Base-by-base conservation (phyloP, 2,329 filamentous ascomycete species). In the Tolypocladium cylindrosporum region DNA sequence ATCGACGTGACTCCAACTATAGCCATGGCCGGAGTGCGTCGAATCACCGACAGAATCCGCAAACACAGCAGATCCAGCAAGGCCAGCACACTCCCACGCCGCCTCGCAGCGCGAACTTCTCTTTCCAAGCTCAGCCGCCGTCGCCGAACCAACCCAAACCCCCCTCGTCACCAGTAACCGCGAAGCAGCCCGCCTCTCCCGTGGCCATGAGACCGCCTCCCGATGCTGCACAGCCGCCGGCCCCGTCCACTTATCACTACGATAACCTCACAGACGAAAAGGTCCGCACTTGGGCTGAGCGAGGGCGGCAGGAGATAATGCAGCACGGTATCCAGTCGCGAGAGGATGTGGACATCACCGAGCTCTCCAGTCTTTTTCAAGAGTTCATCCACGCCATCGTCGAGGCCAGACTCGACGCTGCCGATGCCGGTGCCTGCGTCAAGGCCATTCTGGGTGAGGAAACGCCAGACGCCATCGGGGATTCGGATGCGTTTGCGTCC, bases 301-400 rank as follows among this genome's bases (percentile, higher is more conserved):
- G 75, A 52, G 90, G 89, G 37, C 86, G 85, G 58, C 79, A 86
- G 61, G 81, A 84, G 34, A 76, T 96, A 14, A 73, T 93, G 24
- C 79, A 84, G 27, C 79, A 83, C 64, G 88, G 87, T 31, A 71
- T 81, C 50, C 78, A 85, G 64, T 86, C 87, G 54, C 82, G 85
- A 64, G 75, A 82, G 41, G 81, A 88, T 62, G 84, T 89, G 63
- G 87, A 95, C 67, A 75, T 82, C 9, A 78, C 87, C 52, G 83
- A 85, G 58, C 75, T 96, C 42, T 85, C 87, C 37, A 81, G 81
- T 16, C 76, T 96, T 27, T 91, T 92, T 64, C 90, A 96, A 74
- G 94, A 99, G 70, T 82, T 97, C 42, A 82, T 94, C 41, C 85
- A 87, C 61, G 85, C 90, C 40, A 86, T 87, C 21, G 74, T 95